A percentile compares a stretch with the other conserved stretches of the same genome.
phyloP scores from a whole-genome alignment of 2,329 filamentous ascomycete species.

The Cercospora sp. region DNA sequence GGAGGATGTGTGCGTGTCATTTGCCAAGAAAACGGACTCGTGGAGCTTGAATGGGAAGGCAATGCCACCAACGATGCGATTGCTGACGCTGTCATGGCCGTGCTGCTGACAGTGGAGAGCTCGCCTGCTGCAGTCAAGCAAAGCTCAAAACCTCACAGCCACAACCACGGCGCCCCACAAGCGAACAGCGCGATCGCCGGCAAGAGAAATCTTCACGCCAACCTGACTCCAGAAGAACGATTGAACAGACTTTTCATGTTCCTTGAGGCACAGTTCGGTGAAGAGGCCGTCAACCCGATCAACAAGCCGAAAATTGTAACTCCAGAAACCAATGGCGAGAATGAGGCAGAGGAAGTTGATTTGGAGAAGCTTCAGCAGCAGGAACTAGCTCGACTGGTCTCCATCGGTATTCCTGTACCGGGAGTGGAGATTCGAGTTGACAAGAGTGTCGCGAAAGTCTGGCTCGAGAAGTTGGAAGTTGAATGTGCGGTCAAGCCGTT shows the following conservation, averaged over 20 bases:
- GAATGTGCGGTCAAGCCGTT: constrained; percentile 76
- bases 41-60: constrained; percentile 95
- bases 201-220: constrained; percentile 69
- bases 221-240: constrained; percentile 70
- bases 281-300: constrained; percentile 77
- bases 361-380: constrained; percentile 58
- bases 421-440: constrained; percentile 86
- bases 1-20: constrained; percentile 80
- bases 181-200: constrained; percentile 4
- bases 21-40: constrained; percentile 61
- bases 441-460: constrained; percentile 81
- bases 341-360: constrained; percentile 40
- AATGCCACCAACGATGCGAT: constrained; percentile 98
- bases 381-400: constrained; percentile 77
- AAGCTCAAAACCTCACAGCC: constrained; percentile 51
- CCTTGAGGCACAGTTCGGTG: constrained; percentile 92
- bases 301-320: constrained; percentile 59
- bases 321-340: constrained; percentile 11
- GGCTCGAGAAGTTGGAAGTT: constrained; percentile 88
- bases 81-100: constrained; percentile 93
- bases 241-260: constrained; percentile 89
- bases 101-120: constrained; percentile 87
- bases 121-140: constrained; percentile 93
- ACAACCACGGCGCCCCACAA: constrained; percentile 12
- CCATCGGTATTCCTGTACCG: constrained; percentile 84